Percentiles rank a stretch among this genome's conserved stretches.
Evolutionary conservation across 805 yeast genomes (phyloP).

Genomic region (Danielozyma ontarioensis): DNA sequence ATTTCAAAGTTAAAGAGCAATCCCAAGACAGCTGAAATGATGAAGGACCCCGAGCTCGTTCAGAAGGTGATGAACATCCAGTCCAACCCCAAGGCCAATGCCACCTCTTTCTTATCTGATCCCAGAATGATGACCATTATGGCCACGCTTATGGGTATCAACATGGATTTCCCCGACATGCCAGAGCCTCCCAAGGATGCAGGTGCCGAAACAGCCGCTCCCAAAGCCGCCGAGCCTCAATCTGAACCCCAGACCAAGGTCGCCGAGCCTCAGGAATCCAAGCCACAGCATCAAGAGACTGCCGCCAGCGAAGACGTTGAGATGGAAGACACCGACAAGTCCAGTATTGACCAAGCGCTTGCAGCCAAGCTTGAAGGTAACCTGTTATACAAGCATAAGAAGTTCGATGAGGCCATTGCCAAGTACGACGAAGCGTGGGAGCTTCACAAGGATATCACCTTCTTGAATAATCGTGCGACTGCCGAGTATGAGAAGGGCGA

Average conservation of each 20-base stretch:
- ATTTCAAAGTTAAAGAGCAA: conserved; percentile 69
- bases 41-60: conserved; percentile 84
- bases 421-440: conserved; percentile 86
- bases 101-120: conserved; percentile 67
- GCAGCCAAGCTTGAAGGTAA: conserved; percentile 82
- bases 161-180: conserved; percentile 43
- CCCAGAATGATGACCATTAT: conserved; percentile 85
- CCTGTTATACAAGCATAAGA: conserved; percentile 73
- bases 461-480: conserved; percentile 93
- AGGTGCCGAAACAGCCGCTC: neutral
- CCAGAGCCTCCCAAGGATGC: conserved; percentile 5
- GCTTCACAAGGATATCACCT: conserved; percentile 76
- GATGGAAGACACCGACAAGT: conserved; percentile 28
- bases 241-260: conserved; percentile 8
- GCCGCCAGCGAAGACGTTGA: conserved; percentile 35
- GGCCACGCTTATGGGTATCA: conserved; percentile 82
- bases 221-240: conserved; percentile 6
- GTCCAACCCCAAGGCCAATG: conserved; percentile 69
- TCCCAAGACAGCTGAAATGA: conserved; percentile 81
- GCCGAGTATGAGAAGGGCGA: conserved; percentile 97
- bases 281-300: too few species aligned
- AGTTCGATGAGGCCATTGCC: conserved; percentile 90
- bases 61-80: conserved; percentile 58
- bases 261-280: conserved; percentile 4
- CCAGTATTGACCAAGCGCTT: conserved; percentile 41